A percentile compares a stretch with the other conserved stretches of the same genome.
Conservation (phyloP, 495 filamentous ascomycete species). For the Hypoxylon fuscum region DNA sequence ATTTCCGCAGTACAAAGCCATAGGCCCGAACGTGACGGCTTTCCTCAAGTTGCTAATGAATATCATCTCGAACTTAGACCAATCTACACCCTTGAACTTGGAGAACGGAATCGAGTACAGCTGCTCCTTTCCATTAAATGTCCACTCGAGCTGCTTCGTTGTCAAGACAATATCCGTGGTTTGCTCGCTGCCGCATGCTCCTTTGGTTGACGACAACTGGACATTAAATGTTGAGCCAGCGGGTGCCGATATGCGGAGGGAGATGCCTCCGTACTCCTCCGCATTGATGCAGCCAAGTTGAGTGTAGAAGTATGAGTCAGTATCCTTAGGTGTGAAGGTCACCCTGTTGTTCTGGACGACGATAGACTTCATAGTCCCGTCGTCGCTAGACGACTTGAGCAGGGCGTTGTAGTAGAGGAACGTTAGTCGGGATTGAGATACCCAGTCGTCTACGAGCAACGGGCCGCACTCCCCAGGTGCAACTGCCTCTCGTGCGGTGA, state of each 20-base stretch:
- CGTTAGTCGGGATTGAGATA: conserved; percentile 69
- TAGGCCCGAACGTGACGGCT: conserved; percentile 62
- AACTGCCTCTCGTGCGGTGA: conserved; percentile 20
- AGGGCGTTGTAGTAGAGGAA: conserved; percentile 72
- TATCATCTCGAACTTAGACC: conserved; percentile 60
- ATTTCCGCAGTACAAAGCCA: conserved; percentile 68
- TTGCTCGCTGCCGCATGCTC: conserved; percentile 49
- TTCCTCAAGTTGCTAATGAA: conserved; percentile 58
- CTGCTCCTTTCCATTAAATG: conserved; percentile 67
- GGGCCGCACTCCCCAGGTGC: conserved; percentile 54
- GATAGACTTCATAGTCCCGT: conserved; percentile 67
- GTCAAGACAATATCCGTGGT: conserved; percentile 50
- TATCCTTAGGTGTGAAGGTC: conserved; percentile 60
- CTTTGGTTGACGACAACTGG: conserved; percentile 59
- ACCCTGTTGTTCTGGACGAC: conserved; percentile 63
- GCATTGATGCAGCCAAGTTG: conserved; percentile 65
- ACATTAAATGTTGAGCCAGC: conserved; percentile 64
- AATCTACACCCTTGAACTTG: conserved; percentile 61
- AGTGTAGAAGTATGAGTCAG: conserved; percentile 67
- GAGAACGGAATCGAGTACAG: conserved; percentile 68
- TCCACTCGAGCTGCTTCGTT: conserved; percentile 64
- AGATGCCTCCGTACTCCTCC: conserved; percentile 64
- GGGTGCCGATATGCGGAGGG: conserved; percentile 65
- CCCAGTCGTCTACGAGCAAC: conserved; percentile 69
- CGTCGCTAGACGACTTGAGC: conserved; percentile 65